A percentile compares a stretch with the other conserved stretches of the same genome.
phyloP scores from a whole-genome alignment of 1,284 basidiomycete species.

The Hypsizygus ulmarius region DNA sequence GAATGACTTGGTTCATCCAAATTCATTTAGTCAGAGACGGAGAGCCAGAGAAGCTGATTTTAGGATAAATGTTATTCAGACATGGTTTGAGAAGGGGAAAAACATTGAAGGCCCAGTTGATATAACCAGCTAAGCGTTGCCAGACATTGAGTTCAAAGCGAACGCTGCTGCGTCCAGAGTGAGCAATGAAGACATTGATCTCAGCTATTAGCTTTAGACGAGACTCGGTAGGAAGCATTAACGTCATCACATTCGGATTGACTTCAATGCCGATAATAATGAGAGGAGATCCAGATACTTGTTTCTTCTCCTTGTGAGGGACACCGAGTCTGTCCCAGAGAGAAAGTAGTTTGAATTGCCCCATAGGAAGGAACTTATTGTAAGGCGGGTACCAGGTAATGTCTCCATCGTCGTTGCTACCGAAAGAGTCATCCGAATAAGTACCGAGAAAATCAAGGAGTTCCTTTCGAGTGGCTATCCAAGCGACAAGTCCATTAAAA shows the following conservation, averaged over 20 bases:
- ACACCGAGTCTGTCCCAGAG: neutral
- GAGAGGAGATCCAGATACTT: constrained; percentile 14
- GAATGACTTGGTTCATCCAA: constrained; percentile 1
- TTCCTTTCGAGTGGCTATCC: too few relatives aligned
- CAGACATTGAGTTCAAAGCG: constrained; percentile 28
- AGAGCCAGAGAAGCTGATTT: constrained; percentile 28
- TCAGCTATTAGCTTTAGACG: too few relatives aligned
- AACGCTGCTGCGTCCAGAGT: constrained; percentile 15
- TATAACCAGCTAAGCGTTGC: constrained; percentile 28
- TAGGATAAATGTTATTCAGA: constrained; percentile 32
- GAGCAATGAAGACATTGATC: neutral
- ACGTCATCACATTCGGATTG: constrained; percentile 35
- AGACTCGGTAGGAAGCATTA: neutral
- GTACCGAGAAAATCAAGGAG: too few relatives aligned
- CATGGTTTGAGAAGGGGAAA: constrained; percentile 25
- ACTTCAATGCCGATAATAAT: constrained; percentile 4
- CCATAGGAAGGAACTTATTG: too few relatives aligned
- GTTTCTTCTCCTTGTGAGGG: constrained; percentile 4
- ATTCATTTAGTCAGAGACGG: neutral
- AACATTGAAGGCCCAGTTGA: constrained; percentile 32
- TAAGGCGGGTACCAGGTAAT: too few relatives aligned
- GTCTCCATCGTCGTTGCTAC: too few relatives aligned
- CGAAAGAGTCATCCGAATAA: too few relatives aligned
- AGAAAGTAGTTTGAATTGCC: too few relatives aligned
- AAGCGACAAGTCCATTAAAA: too few relatives aligned